Conservation (phyloP, 2,329 filamentous ascomycete species). For the Colletotrichum sp. region DNA sequence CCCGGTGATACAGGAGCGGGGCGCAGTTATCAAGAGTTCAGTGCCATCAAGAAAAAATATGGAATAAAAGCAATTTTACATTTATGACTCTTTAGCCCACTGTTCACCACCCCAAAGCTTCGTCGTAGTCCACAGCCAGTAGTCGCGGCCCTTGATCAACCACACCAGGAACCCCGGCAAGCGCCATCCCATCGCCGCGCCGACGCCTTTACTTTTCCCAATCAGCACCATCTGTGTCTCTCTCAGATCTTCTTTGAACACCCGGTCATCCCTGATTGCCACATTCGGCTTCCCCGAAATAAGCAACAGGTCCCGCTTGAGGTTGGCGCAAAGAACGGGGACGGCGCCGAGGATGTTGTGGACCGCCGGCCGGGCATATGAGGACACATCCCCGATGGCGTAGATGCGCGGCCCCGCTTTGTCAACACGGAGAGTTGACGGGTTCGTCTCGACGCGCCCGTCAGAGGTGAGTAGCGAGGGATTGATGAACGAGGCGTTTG, state of each 20-base stretch:
- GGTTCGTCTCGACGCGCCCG: slow-evolving; percentile 42
- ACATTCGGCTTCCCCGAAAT: slow-evolving; percentile 29
- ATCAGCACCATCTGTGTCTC: slow-evolving; percentile 54
- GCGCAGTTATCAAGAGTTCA: too few species aligned
- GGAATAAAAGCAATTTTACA: too few species aligned
- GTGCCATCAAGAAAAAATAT: too few species aligned
- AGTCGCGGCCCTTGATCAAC: slow-evolving; percentile 55
- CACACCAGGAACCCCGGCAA: slow-evolving; percentile 51
- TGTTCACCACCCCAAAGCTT: slow-evolving; percentile 55
- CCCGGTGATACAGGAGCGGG: too few species aligned
- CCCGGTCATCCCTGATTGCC: slow-evolving; percentile 29
- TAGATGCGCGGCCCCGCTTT: slow-evolving; percentile 42
- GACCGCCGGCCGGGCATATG: slow-evolving; percentile 43
- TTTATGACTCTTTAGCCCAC: slow-evolving; percentile 42
- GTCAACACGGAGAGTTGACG: slow-evolving; percentile 40
- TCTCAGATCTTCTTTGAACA: slow-evolving; percentile 45
- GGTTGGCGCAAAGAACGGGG: slow-evolving; percentile 49
- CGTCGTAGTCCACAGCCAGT: slow-evolving; percentile 55
- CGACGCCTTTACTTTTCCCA: slow-evolving; percentile 49
- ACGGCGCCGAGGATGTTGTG: slow-evolving; percentile 45
- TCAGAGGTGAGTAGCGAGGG: slow-evolving; percentile 33
- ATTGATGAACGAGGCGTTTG: slow-evolving; percentile 46
- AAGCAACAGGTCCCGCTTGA: slow-evolving; percentile 53
- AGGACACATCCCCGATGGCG: slow-evolving; percentile 50
- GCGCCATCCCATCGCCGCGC: slow-evolving; percentile 44